These are phyloP conservation scores for Colletotrichum aenigma DNA, from an alignment of 2,329 filamentous ascomycete species.

Conservation along the genomic window DNA sequence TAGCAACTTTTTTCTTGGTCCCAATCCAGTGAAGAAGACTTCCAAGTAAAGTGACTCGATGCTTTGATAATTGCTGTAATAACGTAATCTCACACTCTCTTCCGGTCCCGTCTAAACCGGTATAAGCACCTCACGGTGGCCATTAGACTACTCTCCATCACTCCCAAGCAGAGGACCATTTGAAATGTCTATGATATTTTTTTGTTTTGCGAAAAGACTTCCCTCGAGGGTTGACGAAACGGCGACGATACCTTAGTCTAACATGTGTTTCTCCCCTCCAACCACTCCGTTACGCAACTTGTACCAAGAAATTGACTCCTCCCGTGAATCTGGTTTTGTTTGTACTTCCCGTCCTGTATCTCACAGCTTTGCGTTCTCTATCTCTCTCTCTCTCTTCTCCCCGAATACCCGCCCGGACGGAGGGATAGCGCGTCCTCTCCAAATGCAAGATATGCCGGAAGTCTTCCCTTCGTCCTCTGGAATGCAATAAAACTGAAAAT, in stretches of 20 bases:
- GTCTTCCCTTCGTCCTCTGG: background rate
- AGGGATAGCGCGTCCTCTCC: background rate
- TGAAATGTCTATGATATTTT: background rate
- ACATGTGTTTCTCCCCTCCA: background rate
- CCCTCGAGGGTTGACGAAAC: background rate
- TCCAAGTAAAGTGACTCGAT: background rate
- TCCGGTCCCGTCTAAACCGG: background rate
- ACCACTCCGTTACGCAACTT: background rate
- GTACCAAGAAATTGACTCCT: background rate
- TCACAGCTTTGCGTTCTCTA: background rate
- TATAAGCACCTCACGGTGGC: too few species aligned
- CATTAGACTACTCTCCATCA: too few species aligned
- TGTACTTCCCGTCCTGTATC: background rate
- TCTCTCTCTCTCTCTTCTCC: background rate
- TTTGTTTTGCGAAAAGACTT: background rate
- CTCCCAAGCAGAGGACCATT: background rate
- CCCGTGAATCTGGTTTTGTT: background rate
- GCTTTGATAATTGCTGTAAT: too few species aligned
- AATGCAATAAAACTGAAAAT: background rate
- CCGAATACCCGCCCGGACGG: background rate
- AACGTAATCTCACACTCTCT: background rate
- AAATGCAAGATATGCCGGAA: background rate
- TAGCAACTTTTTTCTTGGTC: background rate
- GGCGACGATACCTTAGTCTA: background rate
- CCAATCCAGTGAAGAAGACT: fast-evolving